These are phyloP conservation scores for Blastomyces gilchristii DNA, from an alignment of 2,329 filamentous ascomycete genomes.

Conservation along the genomic window DNA sequence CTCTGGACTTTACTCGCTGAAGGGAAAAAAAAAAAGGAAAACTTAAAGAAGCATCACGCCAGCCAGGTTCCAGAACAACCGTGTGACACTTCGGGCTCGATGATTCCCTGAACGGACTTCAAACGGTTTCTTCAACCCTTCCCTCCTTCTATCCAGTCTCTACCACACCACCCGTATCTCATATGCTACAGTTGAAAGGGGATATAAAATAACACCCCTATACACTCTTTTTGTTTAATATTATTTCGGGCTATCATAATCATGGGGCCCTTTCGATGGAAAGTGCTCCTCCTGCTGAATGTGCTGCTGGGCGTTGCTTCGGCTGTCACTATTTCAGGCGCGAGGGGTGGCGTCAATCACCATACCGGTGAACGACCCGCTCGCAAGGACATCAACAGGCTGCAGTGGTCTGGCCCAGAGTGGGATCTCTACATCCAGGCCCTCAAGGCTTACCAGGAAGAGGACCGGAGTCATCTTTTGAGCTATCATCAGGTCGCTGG, in stretches of 20 bases:
- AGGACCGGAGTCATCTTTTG: conserved; percentile 51
- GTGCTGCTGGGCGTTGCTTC: conserved; percentile 1
- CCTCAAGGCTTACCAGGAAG: conserved; percentile 60
- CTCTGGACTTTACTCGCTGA: not conserved
- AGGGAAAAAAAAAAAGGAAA: not conserved
- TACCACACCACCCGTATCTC: not conserved
- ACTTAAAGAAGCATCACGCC: not conserved
- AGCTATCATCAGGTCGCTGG: conserved; percentile 74
- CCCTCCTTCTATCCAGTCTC: not conserved
- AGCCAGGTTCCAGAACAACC: not conserved
- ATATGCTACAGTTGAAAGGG: not conserved
- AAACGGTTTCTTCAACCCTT: not conserved
- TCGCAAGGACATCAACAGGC: conserved; percentile 57
- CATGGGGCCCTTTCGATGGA: conserved; percentile 3
- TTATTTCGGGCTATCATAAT: conserved; percentile 5
- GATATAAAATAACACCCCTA: not conserved
- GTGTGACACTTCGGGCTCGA: not conserved
- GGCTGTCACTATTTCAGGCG: conserved; percentile 21
- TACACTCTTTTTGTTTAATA: not conserved
- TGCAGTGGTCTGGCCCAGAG: conserved; percentile 51
- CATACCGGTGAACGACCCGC: conserved; percentile 26
- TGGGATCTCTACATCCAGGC: conserved; percentile 68
- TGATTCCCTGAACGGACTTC: conserved; percentile 1
- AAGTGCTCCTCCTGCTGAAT: conserved; percentile 1
- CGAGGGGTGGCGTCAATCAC: conserved; percentile 20